phyloP scores from a whole-genome alignment of 495 filamentous ascomycete genomes.

The Aspergillus steynii region DNA sequence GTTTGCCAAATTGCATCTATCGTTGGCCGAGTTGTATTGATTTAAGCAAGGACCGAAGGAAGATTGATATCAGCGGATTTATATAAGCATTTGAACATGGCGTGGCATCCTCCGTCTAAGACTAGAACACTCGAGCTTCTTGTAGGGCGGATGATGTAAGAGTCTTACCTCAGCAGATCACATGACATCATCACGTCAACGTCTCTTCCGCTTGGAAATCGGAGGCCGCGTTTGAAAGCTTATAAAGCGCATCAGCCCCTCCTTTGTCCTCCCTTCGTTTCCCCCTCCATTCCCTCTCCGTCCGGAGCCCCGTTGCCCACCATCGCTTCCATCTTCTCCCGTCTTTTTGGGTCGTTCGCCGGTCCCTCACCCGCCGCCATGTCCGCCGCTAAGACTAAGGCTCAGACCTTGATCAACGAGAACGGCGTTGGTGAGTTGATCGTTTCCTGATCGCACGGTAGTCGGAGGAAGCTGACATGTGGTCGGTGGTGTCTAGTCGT shows the following conservation, averaged over 20 bases:
- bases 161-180: slow-evolving; percentile 10
- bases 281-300: slow-evolving; percentile 8
- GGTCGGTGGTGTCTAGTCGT: slow-evolving; percentile 56
- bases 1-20: slow-evolving; percentile 6
- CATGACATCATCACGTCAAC: slow-evolving; percentile 28
- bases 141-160: too few relatives aligned
- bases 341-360: slow-evolving; percentile 68
- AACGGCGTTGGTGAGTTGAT: slow-evolving; percentile 77
- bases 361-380: slow-evolving; percentile 61
- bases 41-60: too few relatives aligned
- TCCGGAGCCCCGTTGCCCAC: slow-evolving; percentile 41
- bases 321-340: slow-evolving; percentile 75
- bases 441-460: too few relatives aligned
- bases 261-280: slow-evolving; percentile 4
- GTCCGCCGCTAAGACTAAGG: slow-evolving; percentile 85
- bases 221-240: not conserved
- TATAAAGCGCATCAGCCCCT: slow-evolving; percentile 9
- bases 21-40: too few relatives aligned
- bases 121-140: too few relatives aligned
- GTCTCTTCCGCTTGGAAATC: not conserved
- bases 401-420: slow-evolving; percentile 84
- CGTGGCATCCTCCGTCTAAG: too few relatives aligned
- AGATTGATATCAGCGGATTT: too few relatives aligned
- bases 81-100: too few relatives aligned
- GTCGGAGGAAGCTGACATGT: too few relatives aligned